Evolutionary conservation across 2,329 filamentous ascomycete genomes (phyloP), one percentile per base, ranked within the genome.

Genomic region (Stemphylium lycopersici): DNA sequence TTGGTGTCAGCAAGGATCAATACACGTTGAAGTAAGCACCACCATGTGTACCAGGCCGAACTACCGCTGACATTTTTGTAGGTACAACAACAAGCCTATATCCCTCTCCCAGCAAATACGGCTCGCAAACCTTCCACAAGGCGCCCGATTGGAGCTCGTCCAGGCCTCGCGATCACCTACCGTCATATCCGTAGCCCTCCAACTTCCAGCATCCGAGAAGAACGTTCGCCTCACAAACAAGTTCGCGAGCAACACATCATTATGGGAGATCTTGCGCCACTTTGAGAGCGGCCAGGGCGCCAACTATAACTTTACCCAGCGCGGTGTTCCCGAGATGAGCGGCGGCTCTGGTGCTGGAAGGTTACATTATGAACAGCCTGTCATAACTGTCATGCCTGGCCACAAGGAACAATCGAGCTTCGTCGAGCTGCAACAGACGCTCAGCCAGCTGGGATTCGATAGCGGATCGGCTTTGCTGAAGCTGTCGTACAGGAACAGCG

Each of bases 141-240:
- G 95, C 58, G 93, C 95, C 55, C 96, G 96, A 72, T 86, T 99
- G 54, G 93, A 98, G 71, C 89, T 99, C 44, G 89, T 97, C 18
- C 87, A 91, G 70, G 87, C 89, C 55, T 95, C 93, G 40, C 90
- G 90, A 52, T 95, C 92, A 0, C 89, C 93, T 0, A 88, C 91
- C 1, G 89, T 89, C 42, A 89, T 99, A 51, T 92, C 89, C 36
- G 89, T 99, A 37, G 93, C 91, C n/a, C 80, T 99, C 11, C 90
- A 96, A 70, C 80, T 97, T 24, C 90, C 91, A 3, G 48, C 48
- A 10, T 42, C 36, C 18, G 52, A 55, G 32, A 46, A 52, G 42
- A 83, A 87, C 32, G 84, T 87, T 18, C 86, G 92, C 26, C 77
- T 96, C 36, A 85, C 87, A 51, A 88, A 95, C 71, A 96, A 95